phyloP scores from a whole-genome alignment of 108 stramenopile species.

The Stephanodiscus minutulus region DNA sequence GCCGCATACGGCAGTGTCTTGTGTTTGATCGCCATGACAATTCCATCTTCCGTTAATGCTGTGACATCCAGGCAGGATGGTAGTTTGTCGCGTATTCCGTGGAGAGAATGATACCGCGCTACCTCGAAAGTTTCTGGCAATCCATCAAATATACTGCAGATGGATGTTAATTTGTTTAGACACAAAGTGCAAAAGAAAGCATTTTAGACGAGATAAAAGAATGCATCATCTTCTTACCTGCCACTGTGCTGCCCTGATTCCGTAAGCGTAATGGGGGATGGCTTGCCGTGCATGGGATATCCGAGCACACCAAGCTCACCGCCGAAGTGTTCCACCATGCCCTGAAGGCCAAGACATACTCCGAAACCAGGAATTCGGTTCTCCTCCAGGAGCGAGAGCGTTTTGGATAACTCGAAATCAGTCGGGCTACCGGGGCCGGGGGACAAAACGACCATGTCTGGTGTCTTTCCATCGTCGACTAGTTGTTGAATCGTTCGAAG shows the following conservation, averaged over 20 bases:
- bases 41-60: conserved; percentile 91
- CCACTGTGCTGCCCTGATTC: conserved; percentile 54
- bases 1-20: conserved; percentile 92
- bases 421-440: conserved; percentile 96
- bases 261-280: conserved; percentile 80
- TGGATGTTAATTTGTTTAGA: background rate
- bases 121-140: conserved; percentile 92
- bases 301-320: conserved; percentile 89
- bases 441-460: conserved; percentile 93
- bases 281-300: conserved; percentile 98
- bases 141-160: conserved; percentile 83
- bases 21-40: conserved; percentile 97
- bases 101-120: conserved; percentile 95
- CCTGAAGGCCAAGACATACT: conserved; percentile 97
- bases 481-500: conserved; percentile 69
- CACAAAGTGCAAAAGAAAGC: background rate
- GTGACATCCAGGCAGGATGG: conserved; percentile 86
- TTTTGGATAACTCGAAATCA: conserved; percentile 89
- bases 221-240: conserved; percentile 45
- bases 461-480: conserved; percentile 76
- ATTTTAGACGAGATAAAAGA: background rate
- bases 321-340: conserved; percentile 98
- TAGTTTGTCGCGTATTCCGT: conserved; percentile 82
- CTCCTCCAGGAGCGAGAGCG: conserved; percentile 78
- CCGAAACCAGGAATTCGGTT: conserved; percentile 93